Base-by-base conservation (phyloP, 495 filamentous ascomycete genomes). In the Daldinia childiae region DNA sequence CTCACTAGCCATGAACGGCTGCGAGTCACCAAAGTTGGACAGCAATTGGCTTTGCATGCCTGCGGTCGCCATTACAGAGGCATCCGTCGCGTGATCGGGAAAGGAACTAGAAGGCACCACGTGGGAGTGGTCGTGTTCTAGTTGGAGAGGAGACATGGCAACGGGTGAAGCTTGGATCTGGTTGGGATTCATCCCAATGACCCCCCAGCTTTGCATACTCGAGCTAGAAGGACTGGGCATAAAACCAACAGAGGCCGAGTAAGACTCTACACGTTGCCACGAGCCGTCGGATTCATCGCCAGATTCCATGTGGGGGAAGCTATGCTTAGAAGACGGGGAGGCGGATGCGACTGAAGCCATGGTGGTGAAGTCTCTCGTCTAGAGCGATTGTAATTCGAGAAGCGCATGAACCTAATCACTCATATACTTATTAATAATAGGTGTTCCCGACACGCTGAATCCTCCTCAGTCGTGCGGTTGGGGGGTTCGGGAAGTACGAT, bases 181-280 rank as follows among this genome's bases (percentile, higher is more conserved):
- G 52, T 73, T 72, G 21, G 76, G 69, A 67, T 76, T 66, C 3
- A 30, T 54, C 50, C 80, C 78, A 41, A 83, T 58, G 26, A 83
- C 68, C 29, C 74, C 80, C 79, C 80, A 84, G 55, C 81, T 79
- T 27, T 78, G 77, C 54, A 84, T 69, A 43, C 79, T 82, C 48
- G 79, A 77, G 71, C 77, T 78, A 12, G 76, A 71, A 11, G 82
- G 82, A 54, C 82, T 84, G 26, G 82, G 76, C 57, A 80, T 75
- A 68, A 80, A 82, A 36, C 74, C 75, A 38, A 74, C 69, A 27
- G 77, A 78, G 58, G 74, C 70, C 19, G 75, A 67, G 58, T 75
- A 68, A 14, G 66, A 66, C 17, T 73, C 72, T 71, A 75, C 72
- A 72, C 72, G 69, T 19, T 77, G 75, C 75, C 75, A 77, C 5